Evolutionary conservation across 2,329 filamentous ascomycete genomes (phyloP).

Genomic region (Aspergillus sp.): DNA sequence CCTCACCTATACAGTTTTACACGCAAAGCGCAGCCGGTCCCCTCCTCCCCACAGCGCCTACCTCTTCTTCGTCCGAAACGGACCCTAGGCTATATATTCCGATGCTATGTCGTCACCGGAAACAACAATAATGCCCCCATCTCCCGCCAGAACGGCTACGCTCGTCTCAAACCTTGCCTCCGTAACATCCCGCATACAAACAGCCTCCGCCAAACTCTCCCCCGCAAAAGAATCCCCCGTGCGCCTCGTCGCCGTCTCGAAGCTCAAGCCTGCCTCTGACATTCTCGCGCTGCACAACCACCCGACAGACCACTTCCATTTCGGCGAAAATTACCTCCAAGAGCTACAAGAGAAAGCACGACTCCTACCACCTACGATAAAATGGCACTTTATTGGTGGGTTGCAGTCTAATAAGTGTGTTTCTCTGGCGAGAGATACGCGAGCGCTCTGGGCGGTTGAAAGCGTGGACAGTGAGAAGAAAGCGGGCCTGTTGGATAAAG

Average conservation of each 20-base stretch:
- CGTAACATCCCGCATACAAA: slow-evolving; percentile 59
- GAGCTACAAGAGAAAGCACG: slow-evolving; percentile 84
- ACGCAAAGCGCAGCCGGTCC: neutral
- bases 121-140: slow-evolving; percentile 51
- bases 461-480: slow-evolving; percentile 89
- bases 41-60: too few species aligned
- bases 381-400: slow-evolving; percentile 96
- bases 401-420: slow-evolving; percentile 94
- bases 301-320: slow-evolving; percentile 66
- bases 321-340: slow-evolving; percentile 95
- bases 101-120: slow-evolving; percentile 10
- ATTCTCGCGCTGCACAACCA: slow-evolving; percentile 76
- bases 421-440: slow-evolving; percentile 74
- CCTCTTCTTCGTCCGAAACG: neutral
- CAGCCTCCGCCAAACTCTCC: slow-evolving; percentile 42
- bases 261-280: slow-evolving; percentile 90
- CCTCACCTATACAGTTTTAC: neutral
- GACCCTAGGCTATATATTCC: neutral
- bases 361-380: slow-evolving; percentile 70
- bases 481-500: slow-evolving; percentile 74
- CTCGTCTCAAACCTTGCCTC: slow-evolving; percentile 63
- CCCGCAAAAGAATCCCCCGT: slow-evolving; percentile 23
- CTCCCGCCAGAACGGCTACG: slow-evolving; percentile 59
- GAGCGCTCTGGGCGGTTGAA: slow-evolving; percentile 88
- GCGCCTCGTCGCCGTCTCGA: slow-evolving; percentile 90